Percentiles rank a stretch among this genome's conserved stretches.
Evolutionary conservation across 345 rosid species (phyloP).

Genomic region (Linum usitatissimum): DNA sequence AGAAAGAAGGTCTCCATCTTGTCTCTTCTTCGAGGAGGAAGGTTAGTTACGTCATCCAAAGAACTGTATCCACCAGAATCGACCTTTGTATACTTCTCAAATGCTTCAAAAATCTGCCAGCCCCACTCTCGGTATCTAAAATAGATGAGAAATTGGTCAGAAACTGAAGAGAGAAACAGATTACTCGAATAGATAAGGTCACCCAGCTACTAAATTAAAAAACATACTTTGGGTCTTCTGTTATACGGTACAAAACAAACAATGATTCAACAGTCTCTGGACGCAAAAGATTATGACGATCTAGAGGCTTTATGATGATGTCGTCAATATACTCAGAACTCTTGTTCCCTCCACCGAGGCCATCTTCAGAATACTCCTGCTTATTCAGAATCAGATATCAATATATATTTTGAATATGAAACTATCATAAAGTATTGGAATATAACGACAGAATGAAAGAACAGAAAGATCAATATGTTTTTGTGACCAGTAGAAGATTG

Average conservation of each 20-base stretch:
- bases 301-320: constrained; percentile 76
- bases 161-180: not conserved
- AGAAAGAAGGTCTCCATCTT: constrained; percentile 92
- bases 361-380: constrained; percentile 71
- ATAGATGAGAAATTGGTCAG: constrained; percentile 5
- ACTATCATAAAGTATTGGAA: constrained; percentile 3
- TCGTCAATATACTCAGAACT: constrained; percentile 62
- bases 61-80: constrained; percentile 79
- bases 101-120: constrained; percentile 92
- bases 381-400: constrained; percentile 18
- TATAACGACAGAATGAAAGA: constrained; percentile 1
- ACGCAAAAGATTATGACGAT: constrained; percentile 86
- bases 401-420: not conserved
- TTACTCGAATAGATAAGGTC: constrained; percentile 3
- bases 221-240: constrained; percentile 68
- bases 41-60: constrained; percentile 61
- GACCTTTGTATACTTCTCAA: constrained; percentile 76
- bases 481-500: not conserved
- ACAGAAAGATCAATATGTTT: not conserved
- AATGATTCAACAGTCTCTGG: constrained; percentile 97
- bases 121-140: constrained; percentile 90
- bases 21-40: constrained; percentile 80
- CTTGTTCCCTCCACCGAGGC: constrained; percentile 87
- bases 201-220: constrained; percentile 9
- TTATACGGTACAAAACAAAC: constrained; percentile 73